phyloP scores from a whole-genome alignment of 768 basidiomycete species.

The Pholiota molesta region DNA sequence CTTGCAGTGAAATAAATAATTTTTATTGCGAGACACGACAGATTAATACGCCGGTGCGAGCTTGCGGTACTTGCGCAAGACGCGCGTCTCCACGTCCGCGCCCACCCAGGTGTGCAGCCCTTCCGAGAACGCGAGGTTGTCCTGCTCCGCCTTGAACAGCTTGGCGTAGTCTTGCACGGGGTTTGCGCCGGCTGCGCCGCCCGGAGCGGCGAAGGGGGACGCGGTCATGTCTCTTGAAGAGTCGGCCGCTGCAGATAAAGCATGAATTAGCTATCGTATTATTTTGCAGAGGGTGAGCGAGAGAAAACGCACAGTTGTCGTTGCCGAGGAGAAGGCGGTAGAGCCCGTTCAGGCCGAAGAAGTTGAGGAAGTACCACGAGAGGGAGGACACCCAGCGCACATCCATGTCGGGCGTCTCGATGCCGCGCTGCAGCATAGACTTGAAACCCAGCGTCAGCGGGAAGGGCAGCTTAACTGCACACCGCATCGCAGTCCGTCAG shows the following conservation, averaged over 20 bases:
- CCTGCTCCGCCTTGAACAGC: slow-evolving; percentile 87
- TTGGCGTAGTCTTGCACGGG: slow-evolving; percentile 85
- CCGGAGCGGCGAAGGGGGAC: slow-evolving; percentile 60
- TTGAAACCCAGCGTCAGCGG: slow-evolving; percentile 97
- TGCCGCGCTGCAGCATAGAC: slow-evolving; percentile 95
- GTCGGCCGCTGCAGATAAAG: slow-evolving; percentile 62
- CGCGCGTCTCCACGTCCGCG: slow-evolving; percentile 75
- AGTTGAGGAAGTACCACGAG: slow-evolving; percentile 99
- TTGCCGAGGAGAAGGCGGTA: slow-evolving; percentile 92
- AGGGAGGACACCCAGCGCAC: slow-evolving; percentile 99
- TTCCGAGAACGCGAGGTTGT: slow-evolving; percentile 91
- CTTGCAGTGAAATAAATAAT: too few relatives aligned
- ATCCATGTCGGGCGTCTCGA: slow-evolving; percentile 95
- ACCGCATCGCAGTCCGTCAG: neutral
- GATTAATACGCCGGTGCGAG: slow-evolving; percentile 36
- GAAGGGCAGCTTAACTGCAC: slow-evolving; percentile 91
- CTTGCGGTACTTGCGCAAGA: slow-evolving; percentile 80
- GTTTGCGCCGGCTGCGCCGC: slow-evolving; percentile 35
- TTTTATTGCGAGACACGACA: slow-evolving; percentile 17
- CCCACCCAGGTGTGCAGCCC: slow-evolving; percentile 86
- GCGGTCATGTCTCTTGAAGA: slow-evolving; percentile 73
- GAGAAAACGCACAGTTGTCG: slow-evolving; percentile 72
- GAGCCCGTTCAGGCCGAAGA: slow-evolving; percentile 95
- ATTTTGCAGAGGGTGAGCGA: neutral
- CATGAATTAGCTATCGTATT: neutral